Conservation (phyloP, 2,329 filamentous ascomycete species). For the Myriosclerotinia duriaeana region DNA sequence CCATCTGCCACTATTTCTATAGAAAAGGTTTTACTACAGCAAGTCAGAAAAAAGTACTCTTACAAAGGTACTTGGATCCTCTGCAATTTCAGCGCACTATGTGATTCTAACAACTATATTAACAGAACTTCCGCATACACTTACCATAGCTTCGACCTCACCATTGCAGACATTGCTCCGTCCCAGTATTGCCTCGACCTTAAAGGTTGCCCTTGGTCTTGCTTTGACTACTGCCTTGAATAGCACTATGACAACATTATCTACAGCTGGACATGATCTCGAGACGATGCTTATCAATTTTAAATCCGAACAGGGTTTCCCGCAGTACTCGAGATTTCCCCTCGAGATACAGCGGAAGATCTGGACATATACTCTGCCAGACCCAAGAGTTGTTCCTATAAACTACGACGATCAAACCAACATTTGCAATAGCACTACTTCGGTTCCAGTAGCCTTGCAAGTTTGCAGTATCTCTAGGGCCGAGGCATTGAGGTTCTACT, state of each 20-base stretch:
- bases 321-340: neutral
- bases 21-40: neutral
- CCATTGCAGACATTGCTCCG: neutral
- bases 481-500: constrained; percentile 2
- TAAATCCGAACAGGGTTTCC: neutral
- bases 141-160: neutral
- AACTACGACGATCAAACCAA: neutral
- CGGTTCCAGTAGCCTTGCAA: neutral
- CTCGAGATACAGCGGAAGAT: constrained; percentile 11
- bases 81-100: too few species aligned
- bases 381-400: neutral
- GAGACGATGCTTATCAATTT: neutral
- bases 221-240: neutral
- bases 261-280: neutral
- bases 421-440: constrained; percentile 3
- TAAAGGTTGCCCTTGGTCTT: neutral
- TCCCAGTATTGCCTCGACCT: neutral
- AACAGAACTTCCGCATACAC: neutral
- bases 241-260: neutral
- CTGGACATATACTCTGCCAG: neutral
- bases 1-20: neutral
- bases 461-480: neutral
- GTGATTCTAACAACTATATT: neutral
- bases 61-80: neutral
- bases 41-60: neutral